A percentile compares a stretch with the other conserved stretches of the same genome.
These are phyloP conservation scores for Phoenix roebelenii DNA, from an alignment of 176 grass and related monocot species.

Conservation along the genomic window DNA sequence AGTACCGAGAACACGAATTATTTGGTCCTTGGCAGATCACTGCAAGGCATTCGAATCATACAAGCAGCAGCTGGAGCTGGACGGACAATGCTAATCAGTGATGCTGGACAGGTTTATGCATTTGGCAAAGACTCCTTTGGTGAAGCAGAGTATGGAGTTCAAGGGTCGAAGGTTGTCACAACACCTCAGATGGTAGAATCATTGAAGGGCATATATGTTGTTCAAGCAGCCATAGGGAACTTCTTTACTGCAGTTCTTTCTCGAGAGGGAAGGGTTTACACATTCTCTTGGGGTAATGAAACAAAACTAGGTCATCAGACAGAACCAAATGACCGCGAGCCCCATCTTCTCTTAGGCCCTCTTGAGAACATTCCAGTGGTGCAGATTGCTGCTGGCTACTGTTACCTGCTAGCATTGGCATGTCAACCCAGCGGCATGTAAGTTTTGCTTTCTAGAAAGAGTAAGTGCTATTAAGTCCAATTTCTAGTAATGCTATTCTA, in stretches of 20 bases:
- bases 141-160: conserved; percentile 57
- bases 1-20: conserved; percentile 17
- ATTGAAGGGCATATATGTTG: conserved; percentile 62
- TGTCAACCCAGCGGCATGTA: conserved; percentile 86
- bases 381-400: conserved; percentile 82
- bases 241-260: conserved; percentile 88
- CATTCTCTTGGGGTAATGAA: conserved; percentile 76
- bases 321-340: conserved; percentile 58
- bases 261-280: conserved; percentile 72
- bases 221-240: conserved; percentile 84
- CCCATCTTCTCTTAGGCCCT: conserved; percentile 51
- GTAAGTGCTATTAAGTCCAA: too few relatives aligned
- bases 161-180: conserved; percentile 51
- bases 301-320: conserved; percentile 78
- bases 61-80: conserved; percentile 73
- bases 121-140: conserved; percentile 91
- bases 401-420: conserved; percentile 68
- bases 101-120: conserved; percentile 72
- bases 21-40: conserved; percentile 45
- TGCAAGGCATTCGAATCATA: conserved; percentile 84
- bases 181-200: conserved; percentile 66
- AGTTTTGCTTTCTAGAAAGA: conserved; percentile 18
- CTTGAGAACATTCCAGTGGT: conserved; percentile 77
- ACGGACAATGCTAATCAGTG: conserved; percentile 74
- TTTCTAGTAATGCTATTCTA: too few relatives aligned